phyloP scores from a whole-genome alignment of 2,329 filamentous ascomycete species.

The Chaetomiaceae sp. region DNA sequence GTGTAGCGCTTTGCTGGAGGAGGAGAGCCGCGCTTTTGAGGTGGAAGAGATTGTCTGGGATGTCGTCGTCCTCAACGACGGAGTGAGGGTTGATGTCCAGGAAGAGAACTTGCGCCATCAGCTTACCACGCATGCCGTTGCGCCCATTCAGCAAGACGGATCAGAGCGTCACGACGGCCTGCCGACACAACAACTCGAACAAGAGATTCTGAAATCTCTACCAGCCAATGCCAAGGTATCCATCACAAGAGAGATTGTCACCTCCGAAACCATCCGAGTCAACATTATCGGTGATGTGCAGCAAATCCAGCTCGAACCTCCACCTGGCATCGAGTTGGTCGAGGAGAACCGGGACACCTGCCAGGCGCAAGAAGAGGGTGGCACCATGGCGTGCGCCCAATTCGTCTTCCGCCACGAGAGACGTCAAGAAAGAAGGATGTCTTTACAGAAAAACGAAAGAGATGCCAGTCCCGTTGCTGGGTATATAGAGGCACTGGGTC shows the following conservation, averaged over 20 bases:
- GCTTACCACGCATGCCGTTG: constrained; percentile 21
- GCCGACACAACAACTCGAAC: constrained; percentile 46
- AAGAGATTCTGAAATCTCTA: constrained; percentile 51
- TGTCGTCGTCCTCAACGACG: constrained; percentile 58
- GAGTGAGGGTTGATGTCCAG: constrained; percentile 53
- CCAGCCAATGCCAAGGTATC: constrained; percentile 55
- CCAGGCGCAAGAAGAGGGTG: not conserved
- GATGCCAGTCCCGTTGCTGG: constrained; percentile 24
- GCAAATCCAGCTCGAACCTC: constrained; percentile 48
- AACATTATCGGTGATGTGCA: constrained; percentile 55
- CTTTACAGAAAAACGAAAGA: constrained; percentile 29
- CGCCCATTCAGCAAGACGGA: constrained; percentile 22
- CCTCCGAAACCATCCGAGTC: constrained; percentile 60
- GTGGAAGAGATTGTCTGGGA: constrained; percentile 62
- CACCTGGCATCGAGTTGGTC: constrained; percentile 56
- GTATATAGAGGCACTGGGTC: constrained; percentile 24
- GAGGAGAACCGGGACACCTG: constrained; percentile 39
- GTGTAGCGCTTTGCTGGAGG: constrained; percentile 48
- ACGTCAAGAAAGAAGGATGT: constrained; percentile 44
- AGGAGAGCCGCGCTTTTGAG: constrained; percentile 44
- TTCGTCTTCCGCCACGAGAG: constrained; percentile 57
- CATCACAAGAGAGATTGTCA: constrained; percentile 55
- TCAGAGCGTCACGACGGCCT: constrained; percentile 37
- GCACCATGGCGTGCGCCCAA: constrained; percentile 30
- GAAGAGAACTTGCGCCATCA: constrained; percentile 35